Conservation (phyloP, 441 rosid species). For the Metrosideros polymorpha region DNA sequence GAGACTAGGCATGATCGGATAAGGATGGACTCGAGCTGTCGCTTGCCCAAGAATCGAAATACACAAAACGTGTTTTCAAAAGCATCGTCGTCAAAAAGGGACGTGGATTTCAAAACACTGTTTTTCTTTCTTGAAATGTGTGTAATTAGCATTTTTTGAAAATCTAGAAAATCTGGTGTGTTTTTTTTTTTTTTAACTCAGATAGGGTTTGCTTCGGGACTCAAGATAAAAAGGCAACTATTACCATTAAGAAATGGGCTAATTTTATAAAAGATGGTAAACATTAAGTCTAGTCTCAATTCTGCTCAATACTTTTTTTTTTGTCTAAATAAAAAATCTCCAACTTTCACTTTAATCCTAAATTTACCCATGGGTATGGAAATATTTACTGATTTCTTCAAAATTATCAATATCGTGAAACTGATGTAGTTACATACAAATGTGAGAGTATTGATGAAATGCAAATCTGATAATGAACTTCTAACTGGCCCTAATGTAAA, state of each 20-base stretch:
- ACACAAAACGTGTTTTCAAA: background rate
- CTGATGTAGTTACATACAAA: background rate
- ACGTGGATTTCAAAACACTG: too few relatives aligned
- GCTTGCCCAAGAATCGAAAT: background rate
- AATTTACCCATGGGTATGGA: background rate
- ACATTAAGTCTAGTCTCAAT: background rate
- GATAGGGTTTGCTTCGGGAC: background rate
- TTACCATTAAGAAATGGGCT: background rate
- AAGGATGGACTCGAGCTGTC: background rate
- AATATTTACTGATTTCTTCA: background rate
- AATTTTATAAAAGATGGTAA: background rate
- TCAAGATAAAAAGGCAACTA: background rate
- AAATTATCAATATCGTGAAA: background rate
- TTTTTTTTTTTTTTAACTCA: background rate
- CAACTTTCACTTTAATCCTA: background rate
- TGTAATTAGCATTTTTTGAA: background rate
- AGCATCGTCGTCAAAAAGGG: background rate
- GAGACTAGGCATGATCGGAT: background rate
- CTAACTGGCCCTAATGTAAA: background rate
- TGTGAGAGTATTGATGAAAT: background rate
- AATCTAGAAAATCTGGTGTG: background rate
- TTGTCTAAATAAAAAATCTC: background rate
- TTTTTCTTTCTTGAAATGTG: background rate
- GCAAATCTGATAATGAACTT: background rate
- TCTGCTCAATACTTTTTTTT: background rate